Evolutionary conservation across 2,329 filamentous ascomycete genomes (phyloP).

Genomic region (Diplodia seriata): DNA sequence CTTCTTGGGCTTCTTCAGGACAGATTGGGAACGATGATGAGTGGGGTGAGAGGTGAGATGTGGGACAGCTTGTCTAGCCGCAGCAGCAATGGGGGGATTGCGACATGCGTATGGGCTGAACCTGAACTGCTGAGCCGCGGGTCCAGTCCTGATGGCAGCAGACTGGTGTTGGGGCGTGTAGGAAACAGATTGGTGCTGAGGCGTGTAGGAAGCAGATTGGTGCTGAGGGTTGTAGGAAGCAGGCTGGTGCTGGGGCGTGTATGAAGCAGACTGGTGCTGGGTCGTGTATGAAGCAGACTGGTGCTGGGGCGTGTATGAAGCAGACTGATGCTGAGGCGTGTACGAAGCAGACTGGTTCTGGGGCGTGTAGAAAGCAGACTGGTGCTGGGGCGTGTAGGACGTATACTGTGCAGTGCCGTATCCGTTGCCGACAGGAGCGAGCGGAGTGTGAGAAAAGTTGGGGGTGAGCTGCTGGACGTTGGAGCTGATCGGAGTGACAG

Average conservation of each 20-base stretch:
- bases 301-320: no score
- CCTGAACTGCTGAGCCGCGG: conserved; percentile 38
- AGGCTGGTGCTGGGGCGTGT: no score
- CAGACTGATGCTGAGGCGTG: no score
- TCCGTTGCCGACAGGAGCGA: background rate
- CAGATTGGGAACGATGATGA: background rate
- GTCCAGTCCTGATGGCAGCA: conserved; percentile 48
- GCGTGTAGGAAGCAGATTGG: no score
- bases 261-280: no score
- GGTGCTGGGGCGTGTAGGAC: background rate
- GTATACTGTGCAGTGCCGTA: background rate
- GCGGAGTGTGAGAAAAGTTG: background rate
- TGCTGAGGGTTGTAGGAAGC: no score
- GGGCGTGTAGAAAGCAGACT: no score
- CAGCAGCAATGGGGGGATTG: background rate
- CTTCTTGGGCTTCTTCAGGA: background rate
- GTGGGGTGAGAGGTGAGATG: background rate
- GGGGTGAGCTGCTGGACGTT: background rate
- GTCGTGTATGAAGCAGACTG: no score
- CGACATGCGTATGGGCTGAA: no score
- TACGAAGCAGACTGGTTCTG: no score
- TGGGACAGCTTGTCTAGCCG: background rate
- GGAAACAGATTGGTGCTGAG: background rate
- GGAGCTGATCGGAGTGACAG: background rate
- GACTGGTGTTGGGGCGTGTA: background rate